Evolutionary conservation across 2,329 filamentous ascomycete species (phyloP).

Genomic region (Ustilaginoidea virens): DNA sequence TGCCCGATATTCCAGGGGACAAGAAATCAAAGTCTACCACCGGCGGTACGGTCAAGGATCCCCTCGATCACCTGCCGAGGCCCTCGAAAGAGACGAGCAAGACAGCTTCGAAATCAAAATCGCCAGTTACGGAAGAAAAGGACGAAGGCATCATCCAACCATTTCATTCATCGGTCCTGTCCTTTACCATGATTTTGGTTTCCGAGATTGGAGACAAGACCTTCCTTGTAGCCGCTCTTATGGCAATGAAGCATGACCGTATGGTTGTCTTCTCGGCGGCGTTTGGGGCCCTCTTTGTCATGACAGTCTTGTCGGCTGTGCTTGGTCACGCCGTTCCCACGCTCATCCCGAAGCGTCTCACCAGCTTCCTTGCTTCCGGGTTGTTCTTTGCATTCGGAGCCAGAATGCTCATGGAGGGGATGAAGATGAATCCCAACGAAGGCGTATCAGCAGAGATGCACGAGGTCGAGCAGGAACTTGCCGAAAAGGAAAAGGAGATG

Average conservation of each 20-base stretch:
- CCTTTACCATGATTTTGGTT: conserved; percentile 92
- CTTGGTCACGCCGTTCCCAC: conserved; percentile 85
- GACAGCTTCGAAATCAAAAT: conserved; percentile 4
- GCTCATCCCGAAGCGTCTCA: conserved; percentile 78
- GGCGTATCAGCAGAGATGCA: conserved; percentile 96
- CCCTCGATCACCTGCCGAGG: background rate
- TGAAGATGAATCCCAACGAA: conserved; percentile 77
- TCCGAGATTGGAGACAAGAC: conserved; percentile 98
- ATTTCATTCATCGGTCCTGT: conserved; percentile 78
- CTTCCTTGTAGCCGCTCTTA: conserved; percentile 88
- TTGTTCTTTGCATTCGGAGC: conserved; percentile 84
- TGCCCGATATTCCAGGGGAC: conserved; percentile 66
- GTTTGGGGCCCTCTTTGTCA: conserved; percentile 78
- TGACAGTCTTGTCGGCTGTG: conserved; percentile 89
- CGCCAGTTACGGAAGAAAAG: conserved; percentile 19
- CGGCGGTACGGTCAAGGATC: conserved; percentile 23
- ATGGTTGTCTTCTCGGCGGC: conserved; percentile 88
- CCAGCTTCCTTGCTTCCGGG: conserved; percentile 68
- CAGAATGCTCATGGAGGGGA: conserved; percentile 71
- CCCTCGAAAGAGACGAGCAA: conserved; percentile 11
- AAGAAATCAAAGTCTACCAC: conserved; percentile 57
- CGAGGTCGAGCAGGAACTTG: conserved; percentile 85
- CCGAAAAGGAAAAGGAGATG: conserved; percentile 78
- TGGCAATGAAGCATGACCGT: conserved; percentile 97
- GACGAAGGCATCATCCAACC: conserved; percentile 57